Evolutionary conservation across 768 basidiomycete genomes (phyloP).

Genomic region (Chalciporus piperatus): DNA sequence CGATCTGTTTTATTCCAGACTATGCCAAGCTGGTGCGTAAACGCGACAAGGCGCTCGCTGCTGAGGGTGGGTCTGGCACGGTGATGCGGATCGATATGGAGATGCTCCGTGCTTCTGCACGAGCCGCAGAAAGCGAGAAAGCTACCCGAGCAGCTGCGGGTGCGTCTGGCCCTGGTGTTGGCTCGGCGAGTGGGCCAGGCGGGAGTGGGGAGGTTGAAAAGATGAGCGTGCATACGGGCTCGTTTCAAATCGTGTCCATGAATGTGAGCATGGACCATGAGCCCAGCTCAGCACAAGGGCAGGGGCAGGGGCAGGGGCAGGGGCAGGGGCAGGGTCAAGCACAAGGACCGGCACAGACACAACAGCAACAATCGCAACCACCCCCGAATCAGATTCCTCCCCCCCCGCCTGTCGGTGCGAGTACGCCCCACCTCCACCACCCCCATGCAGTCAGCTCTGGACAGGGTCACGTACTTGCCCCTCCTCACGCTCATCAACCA

Average conservation of each 20-base stretch:
- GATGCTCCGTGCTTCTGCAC: conserved; percentile 67
- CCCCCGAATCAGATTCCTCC: conserved; percentile 8
- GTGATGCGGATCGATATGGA: conserved; percentile 66
- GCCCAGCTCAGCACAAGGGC: not conserved
- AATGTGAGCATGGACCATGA: conserved; percentile 20
- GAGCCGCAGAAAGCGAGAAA: conserved; percentile 48
- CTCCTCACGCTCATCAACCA: conserved; percentile 1
- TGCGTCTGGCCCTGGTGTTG: conserved; percentile 24
- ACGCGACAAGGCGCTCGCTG: conserved; percentile 58
- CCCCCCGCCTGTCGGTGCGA: conserved; percentile 3
- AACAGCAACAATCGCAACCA: conserved; percentile 7
- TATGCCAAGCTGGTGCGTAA: conserved; percentile 84
- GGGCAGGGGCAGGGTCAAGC: conserved; percentile 3
- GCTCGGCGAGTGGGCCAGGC: not conserved
- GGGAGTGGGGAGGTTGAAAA: conserved; percentile 23
- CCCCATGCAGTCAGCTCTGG: conserved; percentile 1
- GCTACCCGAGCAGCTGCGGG: conserved; percentile 27
- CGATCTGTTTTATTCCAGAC: conserved; percentile 40
- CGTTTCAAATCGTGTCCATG: conserved; percentile 50
- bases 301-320: conserved; percentile 3
- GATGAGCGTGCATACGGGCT: conserved; percentile 49
- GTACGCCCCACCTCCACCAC: conserved; percentile 18
- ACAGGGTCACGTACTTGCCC: conserved; percentile 10
- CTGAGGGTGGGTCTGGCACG: conserved; percentile 47
- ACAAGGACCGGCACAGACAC: not conserved